phyloP scores from a whole-genome alignment of 73 alveolate species.

The Uronychia binucleata region DNA sequence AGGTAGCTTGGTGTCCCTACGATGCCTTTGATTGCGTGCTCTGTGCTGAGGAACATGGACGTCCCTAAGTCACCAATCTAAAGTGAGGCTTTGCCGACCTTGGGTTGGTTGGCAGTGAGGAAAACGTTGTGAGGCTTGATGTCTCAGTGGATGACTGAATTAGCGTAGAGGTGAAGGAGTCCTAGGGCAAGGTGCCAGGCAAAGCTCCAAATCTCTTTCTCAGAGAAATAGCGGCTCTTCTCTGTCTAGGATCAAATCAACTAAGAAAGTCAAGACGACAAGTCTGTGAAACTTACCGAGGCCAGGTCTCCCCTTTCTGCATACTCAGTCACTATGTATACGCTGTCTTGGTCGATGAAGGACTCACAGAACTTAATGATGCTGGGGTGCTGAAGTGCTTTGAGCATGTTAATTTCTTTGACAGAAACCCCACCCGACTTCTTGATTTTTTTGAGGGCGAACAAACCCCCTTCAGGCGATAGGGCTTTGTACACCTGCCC shows the following conservation, averaged over 20 bases:
- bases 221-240: conserved; percentile 39
- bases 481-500: neutral
- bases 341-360: neutral
- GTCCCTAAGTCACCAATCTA: neutral
- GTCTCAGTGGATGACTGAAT: conserved; percentile 43
- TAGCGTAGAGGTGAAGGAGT: conserved; percentile 30
- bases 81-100: neutral
- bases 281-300: conserved; percentile 10
- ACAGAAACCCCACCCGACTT: neutral
- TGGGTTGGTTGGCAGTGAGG: conserved; percentile 14
- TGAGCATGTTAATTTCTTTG: conserved; percentile 22
- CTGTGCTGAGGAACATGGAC: neutral
- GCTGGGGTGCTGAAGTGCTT: conserved; percentile 20
- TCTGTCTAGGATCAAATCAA: conserved; percentile 7
- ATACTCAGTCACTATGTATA: conserved; percentile 58
- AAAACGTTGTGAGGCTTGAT: conserved; percentile 65
- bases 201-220: conserved; percentile 32
- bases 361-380: conserved; percentile 35
- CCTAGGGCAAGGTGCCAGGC: conserved; percentile 51
- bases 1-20: conserved; percentile 58
- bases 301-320: conserved; percentile 65
- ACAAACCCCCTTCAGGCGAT: neutral
- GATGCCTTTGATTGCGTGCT: neutral
- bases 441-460: neutral
- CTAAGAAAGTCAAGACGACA: neutral